A percentile compares a stretch with the other conserved stretches of the same genome.
Evolutionary conservation across 192 early-diverging fungal species (phyloP).

Genomic region (Rhizophagus sp.): DNA sequence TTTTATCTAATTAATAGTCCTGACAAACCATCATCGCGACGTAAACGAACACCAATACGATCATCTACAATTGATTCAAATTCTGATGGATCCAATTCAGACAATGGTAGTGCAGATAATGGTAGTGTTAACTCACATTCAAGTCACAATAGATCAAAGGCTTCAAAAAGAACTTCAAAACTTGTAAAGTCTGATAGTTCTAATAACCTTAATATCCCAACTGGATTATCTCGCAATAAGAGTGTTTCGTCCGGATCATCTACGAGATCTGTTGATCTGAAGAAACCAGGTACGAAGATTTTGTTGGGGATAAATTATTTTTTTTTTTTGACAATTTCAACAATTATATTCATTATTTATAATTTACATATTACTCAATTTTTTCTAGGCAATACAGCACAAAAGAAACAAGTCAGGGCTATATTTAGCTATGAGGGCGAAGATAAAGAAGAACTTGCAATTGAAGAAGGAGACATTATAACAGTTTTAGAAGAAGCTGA

Average conservation of each 20-base stretch:
- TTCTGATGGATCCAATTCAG: not conserved
- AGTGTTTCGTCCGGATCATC: not conserved
- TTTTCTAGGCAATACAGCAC: not conserved
- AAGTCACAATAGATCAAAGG: not conserved
- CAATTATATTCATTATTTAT: not conserved
- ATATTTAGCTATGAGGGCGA: conserved; percentile 83
- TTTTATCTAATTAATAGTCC: not conserved
- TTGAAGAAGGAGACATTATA: conserved; percentile 86
- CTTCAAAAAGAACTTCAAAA: not conserved
- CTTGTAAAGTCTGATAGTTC: not conserved
- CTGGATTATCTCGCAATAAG: not conserved
- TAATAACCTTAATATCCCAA: not conserved
- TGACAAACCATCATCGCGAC: not conserved
- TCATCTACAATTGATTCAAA: not conserved
- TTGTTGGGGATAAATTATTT: not conserved
- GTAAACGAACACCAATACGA: not conserved
- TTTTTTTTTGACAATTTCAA: not conserved
- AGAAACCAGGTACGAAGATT: not conserved
- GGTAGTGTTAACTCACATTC: not conserved
- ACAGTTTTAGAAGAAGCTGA: conserved; percentile 83
- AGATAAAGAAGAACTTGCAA: conserved; percentile 76
- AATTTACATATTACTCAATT: not conserved
- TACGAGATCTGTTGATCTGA: not conserved
- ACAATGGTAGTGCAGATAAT: conserved; percentile 12
- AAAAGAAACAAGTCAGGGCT: conserved; percentile 65